Evolutionary conservation across 306 rosid species (phyloP).

Genomic region (Ormosia semicastrata): DNA sequence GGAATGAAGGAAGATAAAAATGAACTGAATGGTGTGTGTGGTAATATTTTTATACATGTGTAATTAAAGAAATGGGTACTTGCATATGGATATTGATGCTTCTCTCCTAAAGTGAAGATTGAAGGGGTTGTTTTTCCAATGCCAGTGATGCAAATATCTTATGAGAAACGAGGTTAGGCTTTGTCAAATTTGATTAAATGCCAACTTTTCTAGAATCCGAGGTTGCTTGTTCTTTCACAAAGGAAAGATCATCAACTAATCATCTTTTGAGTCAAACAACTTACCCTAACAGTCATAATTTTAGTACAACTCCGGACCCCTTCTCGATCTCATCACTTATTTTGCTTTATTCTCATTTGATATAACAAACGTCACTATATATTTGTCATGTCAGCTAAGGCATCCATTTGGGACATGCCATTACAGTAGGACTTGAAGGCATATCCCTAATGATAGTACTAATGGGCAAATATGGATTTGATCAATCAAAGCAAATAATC

Average conservation of each 20-base stretch:
- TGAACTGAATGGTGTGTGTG: background rate
- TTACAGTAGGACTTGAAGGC: background rate
- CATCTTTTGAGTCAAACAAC: constrained; percentile 37
- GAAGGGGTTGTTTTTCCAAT: constrained; percentile 15
- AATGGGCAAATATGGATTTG: background rate
- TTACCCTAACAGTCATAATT: constrained; percentile 4
- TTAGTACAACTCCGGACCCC: background rate
- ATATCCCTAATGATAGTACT: background rate
- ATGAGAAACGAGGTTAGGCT: constrained; percentile 20
- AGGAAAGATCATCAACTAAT: background rate
- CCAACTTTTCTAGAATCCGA: constrained; percentile 61
- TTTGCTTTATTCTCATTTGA: background rate
- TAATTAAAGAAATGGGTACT: background rate
- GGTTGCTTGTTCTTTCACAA: constrained; percentile 41
- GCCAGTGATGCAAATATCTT: constrained; percentile 30
- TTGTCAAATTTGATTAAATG: constrained; percentile 9
- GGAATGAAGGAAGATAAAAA: background rate
- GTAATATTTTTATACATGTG: background rate
- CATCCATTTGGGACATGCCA: background rate
- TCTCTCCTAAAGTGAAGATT: background rate
- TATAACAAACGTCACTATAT: background rate
- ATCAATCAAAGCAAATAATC: background rate
- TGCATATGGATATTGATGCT: constrained; percentile 40
- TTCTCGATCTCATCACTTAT: background rate
- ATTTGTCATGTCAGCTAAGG: background rate